phyloP scores from a whole-genome alignment of 768 basidiomycete species.

The Lyophyllum atratum region DNA sequence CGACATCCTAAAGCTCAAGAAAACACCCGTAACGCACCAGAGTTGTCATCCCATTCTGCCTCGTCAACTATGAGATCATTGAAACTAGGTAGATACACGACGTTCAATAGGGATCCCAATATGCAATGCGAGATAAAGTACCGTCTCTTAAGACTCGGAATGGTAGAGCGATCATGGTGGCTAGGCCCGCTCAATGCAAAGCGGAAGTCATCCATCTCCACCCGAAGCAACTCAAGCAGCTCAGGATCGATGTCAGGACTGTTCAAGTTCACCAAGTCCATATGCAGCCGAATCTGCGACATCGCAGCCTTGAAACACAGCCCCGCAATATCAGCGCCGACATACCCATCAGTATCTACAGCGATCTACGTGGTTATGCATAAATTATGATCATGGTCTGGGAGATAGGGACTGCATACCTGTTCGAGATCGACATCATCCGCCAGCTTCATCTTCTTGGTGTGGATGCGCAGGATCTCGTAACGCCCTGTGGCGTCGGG shows the following conservation, averaged over 20 bases:
- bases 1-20: background rate
- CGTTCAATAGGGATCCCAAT: too few species aligned
- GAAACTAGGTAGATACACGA: too few species aligned
- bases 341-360: slow-evolving; percentile 98
- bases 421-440: slow-evolving; percentile 98
- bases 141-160: too few species aligned
- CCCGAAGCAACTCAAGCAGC: slow-evolving; percentile 96
- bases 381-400: background rate
- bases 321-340: slow-evolving; percentile 96
- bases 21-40: slow-evolving; percentile 50
- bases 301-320: slow-evolving; percentile 99
- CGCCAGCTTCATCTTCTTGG: slow-evolving; percentile 98
- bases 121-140: too few species aligned
- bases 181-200: slow-evolving; percentile 97
- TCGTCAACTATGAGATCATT: slow-evolving; percentile 98
- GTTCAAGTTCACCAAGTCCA: slow-evolving; percentile 95
- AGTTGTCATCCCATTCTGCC: slow-evolving; percentile 92
- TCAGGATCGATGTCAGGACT: slow-evolving; percentile 99
- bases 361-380: slow-evolving; percentile 73
- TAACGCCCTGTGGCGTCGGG: slow-evolving; percentile 98
- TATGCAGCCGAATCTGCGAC: slow-evolving; percentile 99
- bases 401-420: slow-evolving; percentile 41
- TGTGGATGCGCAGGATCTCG: slow-evolving; percentile 98
- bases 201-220: slow-evolving; percentile 99
- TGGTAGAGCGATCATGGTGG: too few species aligned